phyloP scores from a whole-genome alignment of 2,329 filamentous ascomycete genomes.

The Aspergillus quadrilineatus region DNA sequence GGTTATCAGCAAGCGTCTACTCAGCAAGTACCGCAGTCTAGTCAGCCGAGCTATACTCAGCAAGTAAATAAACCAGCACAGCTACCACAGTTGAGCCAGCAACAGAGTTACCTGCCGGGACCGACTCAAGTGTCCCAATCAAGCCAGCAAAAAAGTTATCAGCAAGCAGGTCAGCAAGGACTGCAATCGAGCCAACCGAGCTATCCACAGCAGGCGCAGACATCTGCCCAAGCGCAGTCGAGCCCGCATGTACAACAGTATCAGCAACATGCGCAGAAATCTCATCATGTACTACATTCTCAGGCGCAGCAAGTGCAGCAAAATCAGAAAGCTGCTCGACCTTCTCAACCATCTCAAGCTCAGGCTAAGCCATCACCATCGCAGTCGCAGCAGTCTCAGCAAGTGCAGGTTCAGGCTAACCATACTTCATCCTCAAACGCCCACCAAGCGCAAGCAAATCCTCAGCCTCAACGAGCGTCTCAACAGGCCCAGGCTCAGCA shows the following conservation, averaged over 20 bases:
- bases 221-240: background rate
- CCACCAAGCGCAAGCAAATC: background rate
- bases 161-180: conserved; percentile 11
- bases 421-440: background rate
- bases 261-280: conserved; percentile 1
- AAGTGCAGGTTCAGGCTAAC: background rate
- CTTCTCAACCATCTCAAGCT: background rate
- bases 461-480: conserved; percentile 9
- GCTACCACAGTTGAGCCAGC: background rate
- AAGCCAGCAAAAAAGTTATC: conserved; percentile 5
- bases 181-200: background rate
- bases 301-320: conserved; percentile 4
- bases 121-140: background rate
- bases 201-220: background rate
- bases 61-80: background rate
- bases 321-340: background rate
- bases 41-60: conserved; percentile 8
- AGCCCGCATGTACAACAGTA: conserved; percentile 6
- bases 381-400: conserved; percentile 1
- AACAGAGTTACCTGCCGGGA: conserved; percentile 1
- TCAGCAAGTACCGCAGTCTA: conserved; percentile 10
- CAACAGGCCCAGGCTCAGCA: conserved; percentile 14
- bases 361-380: background rate
- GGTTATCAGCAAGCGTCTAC: conserved; percentile 18
- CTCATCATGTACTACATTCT: background rate